Base-by-base conservation (phyloP, 257 asterid genomes). In the Solanum bulbocastanum region DNA sequence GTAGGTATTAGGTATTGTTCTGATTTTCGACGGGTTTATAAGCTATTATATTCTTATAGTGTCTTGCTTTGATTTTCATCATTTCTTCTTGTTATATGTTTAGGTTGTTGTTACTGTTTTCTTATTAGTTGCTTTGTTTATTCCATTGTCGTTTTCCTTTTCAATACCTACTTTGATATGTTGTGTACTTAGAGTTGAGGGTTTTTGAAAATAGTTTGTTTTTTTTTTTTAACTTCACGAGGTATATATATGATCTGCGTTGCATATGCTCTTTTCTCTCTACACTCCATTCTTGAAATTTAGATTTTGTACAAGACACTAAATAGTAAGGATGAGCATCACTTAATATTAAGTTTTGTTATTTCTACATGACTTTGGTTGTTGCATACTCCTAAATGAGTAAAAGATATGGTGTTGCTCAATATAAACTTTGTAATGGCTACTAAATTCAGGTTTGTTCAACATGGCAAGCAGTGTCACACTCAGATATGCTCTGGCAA, bases 401-500 rank as follows among this genome's bases (percentile, higher is more conserved):
- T 27, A 27, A 36, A n/a, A 11, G 49, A 37, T 23, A 44, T 44
- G 32, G 22, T 36, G 52, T 74, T 36, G 56, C 33, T 74, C 33
- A 74, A 74, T 74, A 25, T 65, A 25, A 37, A 74, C 83, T 37
- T 81, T 46, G 15, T 81, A 46, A 49, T 46, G 85, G 69, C 69
- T 32, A 46, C 30, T 46, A 46, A 5, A 81, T 81, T 46, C 88
- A 95, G 99, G 99, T 96, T 0, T 96, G 98, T 86, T 94, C 99
- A 1, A 95, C 98, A 30, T 96, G 99, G 99, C 91, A 95, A 83
- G 95, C 97, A 27, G 92, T 94, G 68, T 96, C 99, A 0, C 90
- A 93, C 2, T 96, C 99, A 5, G 98, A 95, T 12, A 94, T 94
- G 27, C 90, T 96, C 52, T 96, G 98, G 98, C 96, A 91, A 87